Percentiles rank a stretch among this genome's conserved stretches.
phyloP scores from a whole-genome alignment of 2,329 filamentous ascomycete species.

The Sarocladiaceae sp. region DNA sequence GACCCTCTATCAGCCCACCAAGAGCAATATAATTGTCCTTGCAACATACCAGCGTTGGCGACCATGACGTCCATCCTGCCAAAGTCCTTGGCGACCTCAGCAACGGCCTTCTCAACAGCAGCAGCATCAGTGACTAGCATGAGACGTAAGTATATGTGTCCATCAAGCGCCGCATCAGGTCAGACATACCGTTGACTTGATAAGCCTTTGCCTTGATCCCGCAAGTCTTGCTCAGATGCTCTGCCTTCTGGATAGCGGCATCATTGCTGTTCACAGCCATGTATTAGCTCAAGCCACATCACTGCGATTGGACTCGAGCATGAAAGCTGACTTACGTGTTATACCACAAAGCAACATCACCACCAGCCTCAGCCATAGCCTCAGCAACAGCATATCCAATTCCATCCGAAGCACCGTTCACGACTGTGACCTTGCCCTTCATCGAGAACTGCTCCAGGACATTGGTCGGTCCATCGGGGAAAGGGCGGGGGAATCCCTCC shows the following conservation, averaged over 20 bases:
- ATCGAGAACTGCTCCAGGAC: constrained; percentile 41
- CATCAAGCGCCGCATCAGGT: neutral
- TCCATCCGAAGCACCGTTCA: constrained; percentile 41
- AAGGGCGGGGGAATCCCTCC: constrained; percentile 1
- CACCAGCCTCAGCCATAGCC: constrained; percentile 41
- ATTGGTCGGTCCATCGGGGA: constrained; percentile 23
- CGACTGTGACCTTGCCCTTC: constrained; percentile 34
- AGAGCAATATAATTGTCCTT: no score
- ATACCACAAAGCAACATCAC: constrained; percentile 31
- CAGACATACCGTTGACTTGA: constrained; percentile 33
- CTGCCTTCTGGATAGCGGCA: constrained; percentile 29
- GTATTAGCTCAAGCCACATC: neutral
- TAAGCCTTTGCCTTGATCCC: constrained; percentile 34
- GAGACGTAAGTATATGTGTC: neutral
- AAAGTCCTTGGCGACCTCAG: constrained; percentile 32
- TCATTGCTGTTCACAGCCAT: constrained; percentile 17
- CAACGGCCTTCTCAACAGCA: constrained; percentile 28
- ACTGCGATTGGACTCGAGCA: neutral
- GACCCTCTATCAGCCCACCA: neutral
- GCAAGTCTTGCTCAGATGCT: constrained; percentile 27
- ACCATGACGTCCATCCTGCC: constrained; percentile 38
- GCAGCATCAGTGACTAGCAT: constrained; percentile 34
- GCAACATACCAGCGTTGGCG: constrained; percentile 36
- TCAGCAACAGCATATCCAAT: constrained; percentile 40
- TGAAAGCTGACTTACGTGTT: constrained; percentile 21